These are phyloP conservation scores for Phytomonas sp. DNA, from an alignment of 208 protist genomes.

Conservation along the genomic window DNA sequence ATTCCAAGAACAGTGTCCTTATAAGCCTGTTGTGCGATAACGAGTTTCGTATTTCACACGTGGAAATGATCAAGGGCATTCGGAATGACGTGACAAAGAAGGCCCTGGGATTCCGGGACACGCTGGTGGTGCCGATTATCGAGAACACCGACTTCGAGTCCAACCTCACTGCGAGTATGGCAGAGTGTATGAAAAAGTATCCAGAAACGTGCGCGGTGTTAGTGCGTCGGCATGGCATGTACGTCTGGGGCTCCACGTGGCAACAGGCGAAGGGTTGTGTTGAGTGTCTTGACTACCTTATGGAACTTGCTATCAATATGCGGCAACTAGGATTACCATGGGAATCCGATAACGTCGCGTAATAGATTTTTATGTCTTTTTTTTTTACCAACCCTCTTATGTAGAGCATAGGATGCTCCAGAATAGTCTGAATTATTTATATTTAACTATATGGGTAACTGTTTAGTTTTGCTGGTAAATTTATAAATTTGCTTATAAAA, in stretches of 20 bases:
- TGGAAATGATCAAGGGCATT: constrained; percentile 95
- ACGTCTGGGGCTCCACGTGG: constrained; percentile 93
- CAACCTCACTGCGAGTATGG: constrained; percentile 70
- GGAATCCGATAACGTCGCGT: constrained; percentile 25
- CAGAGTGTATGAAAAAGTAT: constrained; percentile 83
- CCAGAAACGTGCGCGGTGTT: constrained; percentile 89
- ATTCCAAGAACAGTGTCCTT: constrained; percentile 77
- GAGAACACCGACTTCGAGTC: constrained; percentile 89
- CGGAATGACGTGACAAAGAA: constrained; percentile 36
- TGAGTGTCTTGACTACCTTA: constrained; percentile 94
- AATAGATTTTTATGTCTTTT: neutral
- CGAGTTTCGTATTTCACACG: constrained; percentile 92
- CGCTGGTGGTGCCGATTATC: constrained; percentile 93
- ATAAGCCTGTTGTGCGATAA: constrained; percentile 84
- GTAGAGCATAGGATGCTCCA: neutral
- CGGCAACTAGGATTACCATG: constrained; percentile 36
- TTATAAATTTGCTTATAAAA: neutral
- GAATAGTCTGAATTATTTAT: neutral
- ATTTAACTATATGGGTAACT: constrained; percentile 1
- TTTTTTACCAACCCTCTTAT: neutral
- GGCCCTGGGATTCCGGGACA: constrained; percentile 71
- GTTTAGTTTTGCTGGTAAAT: constrained; percentile 1
- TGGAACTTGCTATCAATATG: constrained; percentile 79
- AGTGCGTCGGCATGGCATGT: constrained; percentile 92
- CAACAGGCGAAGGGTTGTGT: constrained; percentile 88